phyloP scores from a whole-genome alignment of 1,284 basidiomycete species.

The Tylopilus sp. region DNA sequence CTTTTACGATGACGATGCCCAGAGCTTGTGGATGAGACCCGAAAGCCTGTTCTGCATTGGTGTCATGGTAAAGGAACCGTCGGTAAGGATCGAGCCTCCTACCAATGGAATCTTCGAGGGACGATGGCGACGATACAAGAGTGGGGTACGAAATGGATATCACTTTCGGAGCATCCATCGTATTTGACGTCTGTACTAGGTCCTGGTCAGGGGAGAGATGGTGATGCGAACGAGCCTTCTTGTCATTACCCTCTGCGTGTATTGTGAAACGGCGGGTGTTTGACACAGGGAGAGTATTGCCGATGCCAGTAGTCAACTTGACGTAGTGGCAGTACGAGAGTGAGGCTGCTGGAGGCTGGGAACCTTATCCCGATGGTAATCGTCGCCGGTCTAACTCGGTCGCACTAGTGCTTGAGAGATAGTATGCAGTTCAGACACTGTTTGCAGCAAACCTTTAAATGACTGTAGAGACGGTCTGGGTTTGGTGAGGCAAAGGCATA shows the following conservation, averaged over 20 bases:
- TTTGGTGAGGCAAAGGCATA: too few relatives aligned
- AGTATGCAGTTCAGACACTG: too few relatives aligned
- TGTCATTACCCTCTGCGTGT: conserved; percentile 5
- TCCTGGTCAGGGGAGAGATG: conserved; percentile 6
- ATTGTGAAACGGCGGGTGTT: background rate
- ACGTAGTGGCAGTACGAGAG: too few relatives aligned
- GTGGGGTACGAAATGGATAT: conserved; percentile 69
- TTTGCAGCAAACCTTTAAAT: too few relatives aligned
- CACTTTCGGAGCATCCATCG: conserved; percentile 53
- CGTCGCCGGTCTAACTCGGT: too few relatives aligned
- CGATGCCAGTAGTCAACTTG: background rate
- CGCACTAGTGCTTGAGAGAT: too few relatives aligned
- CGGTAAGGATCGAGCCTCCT: conserved; percentile 15
- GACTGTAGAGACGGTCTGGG: too few relatives aligned
- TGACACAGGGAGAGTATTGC: background rate
- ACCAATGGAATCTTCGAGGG: conserved; percentile 64
- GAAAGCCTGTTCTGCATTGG: conserved; percentile 66
- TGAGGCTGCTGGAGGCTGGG: background rate
- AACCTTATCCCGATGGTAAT: too few relatives aligned
- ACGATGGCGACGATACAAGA: conserved; percentile 55
- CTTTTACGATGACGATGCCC: conserved; percentile 77
- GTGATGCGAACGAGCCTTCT: conserved; percentile 8
- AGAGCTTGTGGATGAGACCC: conserved; percentile 72
- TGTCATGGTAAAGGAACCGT: background rate
- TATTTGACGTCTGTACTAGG: conserved; percentile 30